Base-by-base conservation (phyloP, 257 asterid species). In the Scutellaria minor region DNA sequence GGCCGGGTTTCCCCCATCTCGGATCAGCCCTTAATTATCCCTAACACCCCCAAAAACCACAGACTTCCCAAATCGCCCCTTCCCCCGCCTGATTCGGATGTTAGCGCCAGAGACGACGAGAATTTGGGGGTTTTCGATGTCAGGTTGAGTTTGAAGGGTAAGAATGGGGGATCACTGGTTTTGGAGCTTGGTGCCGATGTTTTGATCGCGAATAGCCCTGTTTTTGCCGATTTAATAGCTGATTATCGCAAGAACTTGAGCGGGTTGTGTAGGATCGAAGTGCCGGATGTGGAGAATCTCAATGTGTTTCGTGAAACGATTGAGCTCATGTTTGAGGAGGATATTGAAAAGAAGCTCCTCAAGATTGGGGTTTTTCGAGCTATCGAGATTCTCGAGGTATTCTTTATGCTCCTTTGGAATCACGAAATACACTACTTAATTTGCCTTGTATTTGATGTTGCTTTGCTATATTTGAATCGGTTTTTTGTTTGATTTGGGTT, bases 1-100 rank as follows among this genome's bases (percentile, higher is more conserved):
- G 98, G 98, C 48, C 91, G 98, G 87, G 97, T 94, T 61, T 94
- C 98, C 0, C 98, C 98, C 9, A 86, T 94, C 12, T 83, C 89
- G 64, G 85, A 82, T 37, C 83, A 75, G 68, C 87, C 73, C 44
- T 22, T 24, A 3, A 51, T 22, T 27, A 66, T 79, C 51, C 81
- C 67, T 2, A 6, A 5, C 72, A 31, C 27, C 50, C 53, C 81
- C 74, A 64, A 31, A 10, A 71, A 40, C 54, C 74, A 62, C 2
- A 10, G 71, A 6, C 60, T 35, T 50, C 85, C 87, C 5, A 81
- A 79, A 59, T 64, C 81, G 64, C 83, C 93, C 24, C 52, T 48
- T 68, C 78, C 72, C 35, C 72, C 83, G 10, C 79, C 74, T 44
- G 83, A 78, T 59, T 67, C 76, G 45, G 79, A 48, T 9, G 45